Conservation (phyloP, 164 flowering plant species). For the Magnolia officinalis region DNA sequence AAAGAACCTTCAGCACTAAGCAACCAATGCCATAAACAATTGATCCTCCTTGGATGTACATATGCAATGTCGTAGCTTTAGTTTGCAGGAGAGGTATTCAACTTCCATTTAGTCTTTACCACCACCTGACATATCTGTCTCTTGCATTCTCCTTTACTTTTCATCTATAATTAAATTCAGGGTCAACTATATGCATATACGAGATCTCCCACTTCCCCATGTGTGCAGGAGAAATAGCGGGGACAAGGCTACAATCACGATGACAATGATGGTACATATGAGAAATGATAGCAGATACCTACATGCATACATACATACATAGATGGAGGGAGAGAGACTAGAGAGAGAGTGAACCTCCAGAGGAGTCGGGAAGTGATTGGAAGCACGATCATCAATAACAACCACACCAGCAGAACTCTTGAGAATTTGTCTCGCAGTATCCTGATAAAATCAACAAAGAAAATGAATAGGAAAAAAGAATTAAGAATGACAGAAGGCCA, state of each 20-base stretch:
- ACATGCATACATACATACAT: not conserved
- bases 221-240: not conserved
- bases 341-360: conserved; percentile 40
- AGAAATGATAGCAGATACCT: not conserved
- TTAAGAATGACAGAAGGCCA: not conserved
- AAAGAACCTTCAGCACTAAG: too few species aligned
- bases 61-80: too few species aligned
- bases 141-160: too few species aligned
- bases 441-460: conserved; percentile 32
- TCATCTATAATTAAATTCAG: too few species aligned
- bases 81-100: too few species aligned
- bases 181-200: too few species aligned
- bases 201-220: not conserved
- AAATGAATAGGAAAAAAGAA: not conserved
- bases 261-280: too few species aligned
- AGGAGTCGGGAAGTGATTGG: conserved; percentile 91
- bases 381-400: conserved; percentile 80
- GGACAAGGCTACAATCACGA: too few species aligned
- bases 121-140: too few species aligned
- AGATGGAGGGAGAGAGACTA: not conserved
- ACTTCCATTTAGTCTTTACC: too few species aligned
- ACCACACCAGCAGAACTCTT: conserved; percentile 82
- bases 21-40: too few species aligned
- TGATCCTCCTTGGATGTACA: too few species aligned
- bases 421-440: conserved; percentile 78